Evolutionary conservation across 768 basidiomycete species (phyloP), one percentile per base, ranked within the genome.

Genomic region (Tylopilus rubrobrunneus): DNA sequence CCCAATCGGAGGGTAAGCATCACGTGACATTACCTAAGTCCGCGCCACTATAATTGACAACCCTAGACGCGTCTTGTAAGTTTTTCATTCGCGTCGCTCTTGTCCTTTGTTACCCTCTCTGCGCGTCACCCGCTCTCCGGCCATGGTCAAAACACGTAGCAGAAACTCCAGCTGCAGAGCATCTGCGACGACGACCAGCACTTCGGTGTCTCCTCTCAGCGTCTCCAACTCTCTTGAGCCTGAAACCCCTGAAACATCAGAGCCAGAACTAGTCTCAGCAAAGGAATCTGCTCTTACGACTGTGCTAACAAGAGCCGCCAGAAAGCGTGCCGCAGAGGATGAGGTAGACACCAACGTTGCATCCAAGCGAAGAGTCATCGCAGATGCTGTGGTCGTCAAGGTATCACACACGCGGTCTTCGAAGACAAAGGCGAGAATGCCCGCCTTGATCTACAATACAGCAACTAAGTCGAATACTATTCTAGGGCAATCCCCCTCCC

Each of bases 211-310:
- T 12, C 81, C 84, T 37, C 57, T 78, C 59, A 84, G 80, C 59
- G 70, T 74, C 31, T 66, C 69, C 48, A 68, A 70, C 23, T 81
- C 83, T 31, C 70, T 72, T 40, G 70, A 76, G 62, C 65, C 67
- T 29, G 77, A 76, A 61, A 83, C 83, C 48, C 83, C 84, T 60
- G 70, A 70, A 40, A 83, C 82, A 29, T 85, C 83, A 25, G 71
- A 71, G 36, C 61, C 65, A 39, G 69, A 67, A 29, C 43, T 56
- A 28, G 52, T n/a, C 25, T 10, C 17, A 5, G 28, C 34, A 23
- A 48, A 62, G 23, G 48, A 56, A n/a, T 33, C 34, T 15, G 25
- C 21, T 34, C 43, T 42, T 10, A 40, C 51, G 28, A 10, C 51
- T 36, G 2, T 49, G 15, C 23, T 45, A 34, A 59, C 49, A 23